These are phyloP conservation scores for Calocybe indica DNA, from an alignment of 768 basidiomycete genomes.

Conservation along the genomic window DNA sequence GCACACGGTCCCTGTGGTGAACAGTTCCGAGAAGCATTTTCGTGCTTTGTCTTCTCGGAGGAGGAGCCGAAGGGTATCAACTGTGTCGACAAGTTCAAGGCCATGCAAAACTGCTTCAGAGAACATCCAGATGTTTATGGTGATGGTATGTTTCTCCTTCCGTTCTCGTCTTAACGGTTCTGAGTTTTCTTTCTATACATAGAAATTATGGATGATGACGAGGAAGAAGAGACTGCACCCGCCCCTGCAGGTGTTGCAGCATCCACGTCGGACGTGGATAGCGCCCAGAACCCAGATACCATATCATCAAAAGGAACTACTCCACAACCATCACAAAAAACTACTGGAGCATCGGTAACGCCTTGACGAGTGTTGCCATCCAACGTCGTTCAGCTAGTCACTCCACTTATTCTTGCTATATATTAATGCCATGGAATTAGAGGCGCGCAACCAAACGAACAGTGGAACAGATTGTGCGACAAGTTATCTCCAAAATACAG, in stretches of 20 bases:
- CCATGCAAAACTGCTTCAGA: constrained; percentile 97
- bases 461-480: not conserved
- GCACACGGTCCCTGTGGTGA: constrained; percentile 93
- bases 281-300: not conserved
- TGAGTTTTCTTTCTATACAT: constrained; percentile 3
- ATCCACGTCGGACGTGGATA: not conserved
- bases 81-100: constrained; percentile 96
- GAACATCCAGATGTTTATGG: constrained; percentile 95
- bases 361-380: not conserved
- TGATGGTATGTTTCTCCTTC: constrained; percentile 56
- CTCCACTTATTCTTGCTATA: not conserved
- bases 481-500: not conserved
- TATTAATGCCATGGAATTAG: not conserved
- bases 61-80: constrained; percentile 96
- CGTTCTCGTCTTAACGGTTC: constrained; percentile 3
- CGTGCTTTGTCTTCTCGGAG: constrained; percentile 93
- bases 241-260: constrained; percentile 7
- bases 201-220: constrained; percentile 72
- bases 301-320: not conserved
- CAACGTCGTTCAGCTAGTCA: not conserved
- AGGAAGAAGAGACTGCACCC: constrained; percentile 24
- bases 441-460: constrained; percentile 1
- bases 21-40: constrained; percentile 92
- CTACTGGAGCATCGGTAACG: not conserved
- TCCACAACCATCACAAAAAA: not conserved